Evolutionary conservation across 306 rosid species (phyloP), one percentile per base, ranked within the genome.

Genomic region (Castanea sativa): DNA sequence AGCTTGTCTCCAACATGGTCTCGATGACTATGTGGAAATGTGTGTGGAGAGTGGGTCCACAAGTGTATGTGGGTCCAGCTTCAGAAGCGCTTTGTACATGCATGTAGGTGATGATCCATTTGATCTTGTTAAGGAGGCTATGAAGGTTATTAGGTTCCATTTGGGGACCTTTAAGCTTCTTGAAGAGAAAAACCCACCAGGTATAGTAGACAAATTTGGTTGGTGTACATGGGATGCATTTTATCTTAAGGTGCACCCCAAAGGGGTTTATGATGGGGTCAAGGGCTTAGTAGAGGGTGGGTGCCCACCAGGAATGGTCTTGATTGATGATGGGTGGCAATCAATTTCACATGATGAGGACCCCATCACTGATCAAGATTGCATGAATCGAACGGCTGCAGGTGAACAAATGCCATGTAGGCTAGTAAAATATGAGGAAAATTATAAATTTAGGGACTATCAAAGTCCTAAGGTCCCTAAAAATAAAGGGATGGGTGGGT

Each of bases 171-270:
- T 90, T 73, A 89, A 80, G 69, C 88, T 86, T 18, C 81, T 86
- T 0, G 92, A 90, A 56, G 97, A 90, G 75, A 92, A 92, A 43
- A 79, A 41, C 35, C 81, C 87, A 7, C 97, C 96, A 0, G 82
- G 55, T 0, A 89, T 90, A 0, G 80, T 89, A 7, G 94, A 92
- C 64, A 91, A 83, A 71, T 89, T 93, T 18, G 97, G 97, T 1
- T 91, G 94, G 97, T 88, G 97, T 63, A 93, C 96, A 0, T 93
- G 92, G 96, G 97, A 93, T 59, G 94, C 96, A 5, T 93, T 89
- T 60, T 93, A 91, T 30, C 96, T 91, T 3, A 83, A 69, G 81
- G 96, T 93, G 38, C 74, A 91, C 45, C 96, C 97, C 0, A 23
- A 56, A 3, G 94, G 92, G 0, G 80, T 89, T 4, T 57, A 76